A percentile compares a stretch with the other conserved stretches of the same genome.
Conservation (phyloP, 371 early-diverging fungal species). For the Encephalitozoon intestinalis region DNA sequence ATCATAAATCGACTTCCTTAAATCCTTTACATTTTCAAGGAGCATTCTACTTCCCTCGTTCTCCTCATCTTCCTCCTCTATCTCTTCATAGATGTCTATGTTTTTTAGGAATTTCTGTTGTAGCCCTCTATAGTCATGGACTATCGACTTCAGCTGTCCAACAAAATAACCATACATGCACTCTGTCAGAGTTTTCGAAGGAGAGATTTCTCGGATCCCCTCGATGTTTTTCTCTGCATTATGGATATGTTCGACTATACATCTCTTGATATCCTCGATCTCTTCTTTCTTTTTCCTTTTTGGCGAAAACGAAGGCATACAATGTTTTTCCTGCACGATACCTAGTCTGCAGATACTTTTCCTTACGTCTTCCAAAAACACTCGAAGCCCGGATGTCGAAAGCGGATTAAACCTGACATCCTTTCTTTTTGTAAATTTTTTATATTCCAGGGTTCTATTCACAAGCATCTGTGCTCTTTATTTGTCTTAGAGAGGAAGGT, state of each 20-base stretch:
- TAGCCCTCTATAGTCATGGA: conserved; percentile 24
- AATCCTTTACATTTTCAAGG: conserved; percentile 21
- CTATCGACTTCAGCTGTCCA: conserved; percentile 10
- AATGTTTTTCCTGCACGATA: conserved; percentile 28
- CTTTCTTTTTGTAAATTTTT: neutral
- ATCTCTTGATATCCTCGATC: conserved; percentile 8
- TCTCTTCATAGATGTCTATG: neutral
- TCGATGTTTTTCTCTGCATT: neutral
- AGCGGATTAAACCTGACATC: neutral
- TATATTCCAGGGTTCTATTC: conserved; percentile 22
- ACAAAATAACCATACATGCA: conserved; percentile 23
- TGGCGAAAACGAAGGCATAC: conserved; percentile 32
- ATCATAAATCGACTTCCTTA: conserved; percentile 40
- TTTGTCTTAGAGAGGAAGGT: neutral
- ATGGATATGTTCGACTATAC: neutral
- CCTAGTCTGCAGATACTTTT: conserved; percentile 6
- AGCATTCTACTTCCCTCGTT: neutral
- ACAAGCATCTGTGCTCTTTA: conserved; percentile 9
- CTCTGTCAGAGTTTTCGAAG: neutral
- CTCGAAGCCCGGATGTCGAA: neutral
- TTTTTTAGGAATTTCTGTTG: conserved; percentile 36
- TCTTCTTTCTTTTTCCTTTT: conserved; percentile 27
- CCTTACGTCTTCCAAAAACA: neutral
- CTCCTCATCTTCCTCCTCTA: conserved; percentile 17
- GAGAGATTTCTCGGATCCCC: neutral